Conservation (phyloP, 129 eudicot genomes). For the Helianthus annuus region DNA sequence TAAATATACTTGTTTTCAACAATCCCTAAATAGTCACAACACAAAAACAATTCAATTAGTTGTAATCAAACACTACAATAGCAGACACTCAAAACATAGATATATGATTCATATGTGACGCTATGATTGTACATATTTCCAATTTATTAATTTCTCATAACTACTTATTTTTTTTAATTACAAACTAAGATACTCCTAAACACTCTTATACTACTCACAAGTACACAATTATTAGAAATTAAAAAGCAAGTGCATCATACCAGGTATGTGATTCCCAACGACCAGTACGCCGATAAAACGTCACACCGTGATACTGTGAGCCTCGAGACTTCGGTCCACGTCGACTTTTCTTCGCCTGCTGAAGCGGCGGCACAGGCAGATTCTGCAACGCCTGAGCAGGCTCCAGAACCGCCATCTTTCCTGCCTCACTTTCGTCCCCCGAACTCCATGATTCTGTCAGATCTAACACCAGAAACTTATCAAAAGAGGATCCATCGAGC, state of each 20-base stretch:
- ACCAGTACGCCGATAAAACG: constrained; percentile 91
- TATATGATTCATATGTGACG: neutral
- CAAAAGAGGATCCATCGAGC: too few relatives aligned
- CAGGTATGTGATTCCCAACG: constrained; percentile 99
- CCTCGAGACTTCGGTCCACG: constrained; percentile 91
- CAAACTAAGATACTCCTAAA: too few relatives aligned
- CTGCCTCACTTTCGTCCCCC: too few relatives aligned
- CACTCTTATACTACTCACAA: too few relatives aligned
- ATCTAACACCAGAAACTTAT: too few relatives aligned
- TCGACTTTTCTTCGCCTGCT: constrained; percentile 69
- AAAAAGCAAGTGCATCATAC: constrained; percentile 30
- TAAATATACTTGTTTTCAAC: constrained; percentile 90
- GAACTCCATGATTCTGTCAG: too few relatives aligned
- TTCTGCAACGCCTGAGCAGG: constrained; percentile 26
- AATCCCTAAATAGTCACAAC: constrained; percentile 63
- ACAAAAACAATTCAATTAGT: constrained; percentile 24
- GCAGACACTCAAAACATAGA: neutral
- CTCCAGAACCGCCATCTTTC: constrained; percentile 27
- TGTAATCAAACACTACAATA: constrained; percentile 13
- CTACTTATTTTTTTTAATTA: neutral
- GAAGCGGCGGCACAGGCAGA: constrained; percentile 30
- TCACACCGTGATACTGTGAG: constrained; percentile 88
- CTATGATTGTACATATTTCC: neutral
- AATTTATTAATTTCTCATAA: neutral
- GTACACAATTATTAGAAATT: neutral